Percentiles rank a stretch among this genome's conserved stretches.
Conservation (phyloP, 805 yeast genomes). For the Middelhovenomyces tepae region DNA sequence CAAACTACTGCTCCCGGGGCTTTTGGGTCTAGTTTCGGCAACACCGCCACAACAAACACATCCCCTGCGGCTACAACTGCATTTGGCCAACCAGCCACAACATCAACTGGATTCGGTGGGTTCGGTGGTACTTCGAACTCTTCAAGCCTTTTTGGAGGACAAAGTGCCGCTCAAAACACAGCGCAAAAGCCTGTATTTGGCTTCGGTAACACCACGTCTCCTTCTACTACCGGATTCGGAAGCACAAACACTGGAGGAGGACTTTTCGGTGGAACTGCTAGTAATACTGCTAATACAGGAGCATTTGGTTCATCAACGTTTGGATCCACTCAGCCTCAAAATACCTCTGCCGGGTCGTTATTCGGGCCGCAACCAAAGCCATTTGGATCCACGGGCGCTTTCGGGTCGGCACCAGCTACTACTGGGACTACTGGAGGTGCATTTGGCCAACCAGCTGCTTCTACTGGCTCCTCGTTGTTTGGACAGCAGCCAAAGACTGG, state of each 20-base stretch:
- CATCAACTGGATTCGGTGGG: constrained; percentile 13
- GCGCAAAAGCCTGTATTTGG: constrained; percentile 17
- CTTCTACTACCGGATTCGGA: constrained; percentile 23
- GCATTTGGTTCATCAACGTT: constrained; percentile 35
- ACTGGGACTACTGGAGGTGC: constrained; percentile 17
- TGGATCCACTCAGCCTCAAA: constrained; percentile 12
- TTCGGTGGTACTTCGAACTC: constrained; percentile 15
- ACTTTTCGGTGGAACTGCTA: constrained; percentile 16
- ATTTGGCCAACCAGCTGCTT: no score
- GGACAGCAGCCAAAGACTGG: no score
- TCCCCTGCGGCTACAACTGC: constrained; percentile 2
- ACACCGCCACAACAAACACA: constrained; percentile 7
- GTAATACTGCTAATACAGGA: constrained; percentile 21
- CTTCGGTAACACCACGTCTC: constrained; percentile 18
- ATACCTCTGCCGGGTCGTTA: constrained; percentile 10
- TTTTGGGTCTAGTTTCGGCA: constrained; percentile 13
- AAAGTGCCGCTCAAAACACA: neutral
- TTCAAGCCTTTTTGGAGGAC: neutral
- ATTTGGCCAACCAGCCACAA: constrained; percentile 5
- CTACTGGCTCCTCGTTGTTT: constrained; percentile 15
- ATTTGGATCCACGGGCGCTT: constrained; percentile 1
- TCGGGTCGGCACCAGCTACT: constrained; percentile 10
- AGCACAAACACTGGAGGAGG: constrained; percentile 16
- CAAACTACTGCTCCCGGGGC: constrained; percentile 8
- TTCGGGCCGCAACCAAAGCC: constrained; percentile 23